A percentile compares a stretch with the other conserved stretches of the same genome.
Evolutionary conservation across 257 asterid species (phyloP).

Genomic region (Ballota nigra): DNA sequence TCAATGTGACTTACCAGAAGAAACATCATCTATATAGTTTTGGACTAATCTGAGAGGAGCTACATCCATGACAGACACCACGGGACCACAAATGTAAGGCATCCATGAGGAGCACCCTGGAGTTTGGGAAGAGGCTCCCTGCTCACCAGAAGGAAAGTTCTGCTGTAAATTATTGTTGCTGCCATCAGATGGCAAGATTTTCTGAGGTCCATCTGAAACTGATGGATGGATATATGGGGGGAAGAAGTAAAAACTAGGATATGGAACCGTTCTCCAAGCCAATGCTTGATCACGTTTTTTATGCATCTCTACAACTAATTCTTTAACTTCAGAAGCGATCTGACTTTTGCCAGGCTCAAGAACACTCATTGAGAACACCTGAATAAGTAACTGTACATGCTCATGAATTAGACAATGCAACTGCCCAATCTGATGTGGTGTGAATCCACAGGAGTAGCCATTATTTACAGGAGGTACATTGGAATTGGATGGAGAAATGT

Average conservation of each 20-base stretch:
- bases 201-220: constrained; percentile 44
- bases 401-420: constrained; percentile 88
- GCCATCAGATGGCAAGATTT: constrained; percentile 31
- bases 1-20: constrained; percentile 56
- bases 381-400: constrained; percentile 90
- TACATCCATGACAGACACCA: constrained; percentile 76
- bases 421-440: constrained; percentile 90
- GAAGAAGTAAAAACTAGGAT: constrained; percentile 73
- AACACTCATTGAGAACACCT: constrained; percentile 77
- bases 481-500: constrained; percentile 37
- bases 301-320: constrained; percentile 59
- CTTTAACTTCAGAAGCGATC: constrained; percentile 62
- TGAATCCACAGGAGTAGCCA: constrained; percentile 65
- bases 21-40: constrained; percentile 71
- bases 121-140: constrained; percentile 32
- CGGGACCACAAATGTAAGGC: constrained; percentile 65
- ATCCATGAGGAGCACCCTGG: constrained; percentile 50
- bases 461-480: constrained; percentile 43
- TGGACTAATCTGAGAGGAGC: constrained; percentile 83
- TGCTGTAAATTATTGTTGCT: constrained; percentile 32
- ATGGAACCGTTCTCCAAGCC: constrained; percentile 60
- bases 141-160: constrained; percentile 40
- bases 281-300: constrained; percentile 53
- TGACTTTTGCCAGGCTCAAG: constrained; percentile 71
- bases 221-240: constrained; percentile 73